Base-by-base conservation (phyloP, 257 asterid species). In the Scutellaria barbata region DNA sequence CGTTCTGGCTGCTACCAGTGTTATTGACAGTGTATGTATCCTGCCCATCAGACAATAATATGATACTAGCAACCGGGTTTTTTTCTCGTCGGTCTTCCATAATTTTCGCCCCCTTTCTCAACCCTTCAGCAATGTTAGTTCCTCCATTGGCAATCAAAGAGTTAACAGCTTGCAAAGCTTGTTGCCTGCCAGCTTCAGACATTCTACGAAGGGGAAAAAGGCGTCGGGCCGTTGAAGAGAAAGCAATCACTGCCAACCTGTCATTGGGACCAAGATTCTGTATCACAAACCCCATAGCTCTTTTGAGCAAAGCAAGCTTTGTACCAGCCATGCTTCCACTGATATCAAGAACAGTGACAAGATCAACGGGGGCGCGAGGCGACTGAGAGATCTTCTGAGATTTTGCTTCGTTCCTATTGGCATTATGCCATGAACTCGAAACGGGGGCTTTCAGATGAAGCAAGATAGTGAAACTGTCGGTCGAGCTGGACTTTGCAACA, bases 271-370 rank as follows among this genome's bases (percentile, higher is more conserved):
- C 92, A 0, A 95, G 98, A 69, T 95, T 95, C 72, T 95, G 98
- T 77, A 95, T 95, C 71, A 95, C 92, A 35, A 95, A 95, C 8
- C 98, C 99, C 99, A 95, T 95, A 12, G 99, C 99, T 16, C 98
- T 90, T 79, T 95, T 95, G 25, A 95, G 84, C 76, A 95, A 50
- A 0, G 98, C 98, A 4, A 95, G 97, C 87, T 95, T 95, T 1
- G 98, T 92, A 18, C 99, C 99, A 1, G 98, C 98, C 99, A 95
- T 95, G 85, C 98, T 95, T 61, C 99, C 99, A 41, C 99, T 95
- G 40, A 87, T 91, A 73, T 95, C 99, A 61, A 95, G 97, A 83
- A 95, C 97, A 0, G 99, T 95, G 45, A 89, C 98, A n/a, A 95
- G 94, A 81, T 95, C 99, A 64, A 95, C 96, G 1, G 98, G 94